Evolutionary conservation across 768 basidiomycete genomes (phyloP), one percentile per base, ranked within the genome.

Genomic region (Leccinum obscurum): DNA sequence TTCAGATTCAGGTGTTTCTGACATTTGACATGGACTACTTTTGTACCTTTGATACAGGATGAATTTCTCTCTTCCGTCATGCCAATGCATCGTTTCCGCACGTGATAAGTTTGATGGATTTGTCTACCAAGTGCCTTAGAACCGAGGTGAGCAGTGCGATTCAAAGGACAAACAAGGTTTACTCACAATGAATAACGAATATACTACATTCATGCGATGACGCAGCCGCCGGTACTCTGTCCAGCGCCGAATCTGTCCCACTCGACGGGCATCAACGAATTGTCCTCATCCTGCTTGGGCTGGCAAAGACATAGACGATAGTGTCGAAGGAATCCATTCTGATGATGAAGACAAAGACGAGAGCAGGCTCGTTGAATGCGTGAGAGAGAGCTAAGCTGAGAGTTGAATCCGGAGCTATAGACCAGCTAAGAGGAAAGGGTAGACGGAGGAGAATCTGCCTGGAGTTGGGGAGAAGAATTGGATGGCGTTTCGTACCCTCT

Each of bases 281-380:
- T 62, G 11, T 14, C 50, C 37, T 69, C 62, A 7, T 58, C 57
- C 1, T 52, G 15, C 30, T 57, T 51, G 4, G 59, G 46, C n/a
- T 51, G 35, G 54, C 39, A 15, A 72, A 62, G 52, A 66, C 22
- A 5, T 66, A 63, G 28, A 64, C 48, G 52, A 64, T 32, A n/a
- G 55, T 52, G 56, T 4, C 62, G 56, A 71, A 66, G 30, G 63
- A 57, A 52, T 71, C 70, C 70, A 71, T 10, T 58, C 59, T 52
- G 57, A 51, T 41, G 48, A 3, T 13, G 62, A 41, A 39, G 56
- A 34, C 2, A 14, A 50, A 26, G 22, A 17, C 24, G 24, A 22
- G 49, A 50, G 15, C 14, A 15, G 15, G 14, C 22, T 14, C 22
- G 11, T 26, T 50, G 14, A 50, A 50, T 22, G 49, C 26, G 17